These are phyloP conservation scores for Candida tibetensis DNA, from an alignment of 805 yeast genomes.

Conservation along the genomic window DNA sequence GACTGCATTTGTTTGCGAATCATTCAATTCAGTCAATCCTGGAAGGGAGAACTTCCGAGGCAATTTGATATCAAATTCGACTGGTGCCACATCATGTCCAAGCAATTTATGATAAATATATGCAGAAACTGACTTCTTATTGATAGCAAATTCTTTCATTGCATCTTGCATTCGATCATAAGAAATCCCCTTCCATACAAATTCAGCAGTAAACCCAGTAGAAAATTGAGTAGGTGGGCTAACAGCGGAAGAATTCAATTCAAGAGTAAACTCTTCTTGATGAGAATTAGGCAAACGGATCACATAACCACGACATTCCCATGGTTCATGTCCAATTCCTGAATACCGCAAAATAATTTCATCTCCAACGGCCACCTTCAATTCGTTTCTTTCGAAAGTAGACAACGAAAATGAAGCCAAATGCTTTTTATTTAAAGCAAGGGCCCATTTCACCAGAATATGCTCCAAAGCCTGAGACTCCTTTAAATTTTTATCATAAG, in stretches of 20 bases:
- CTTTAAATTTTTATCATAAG: slow-evolving; percentile 67
- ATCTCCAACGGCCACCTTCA: slow-evolving; percentile 82
- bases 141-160: slow-evolving; percentile 65
- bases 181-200: slow-evolving; percentile 85
- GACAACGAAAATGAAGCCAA: slow-evolving; percentile 68
- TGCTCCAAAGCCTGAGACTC: slow-evolving; percentile 78
- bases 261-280: slow-evolving; percentile 70
- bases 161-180: slow-evolving; percentile 84
- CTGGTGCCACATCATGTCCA: slow-evolving; percentile 72
- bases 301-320: slow-evolving; percentile 75
- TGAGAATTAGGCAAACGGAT: slow-evolving; percentile 65
- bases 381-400: slow-evolving; percentile 59
- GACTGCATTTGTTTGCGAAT: slow-evolving; percentile 79
- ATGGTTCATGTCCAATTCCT: slow-evolving; percentile 55
- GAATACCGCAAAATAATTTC: slow-evolving; percentile 66
- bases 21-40: slow-evolving; percentile 66
- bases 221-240: slow-evolving; percentile 50
- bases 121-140: slow-evolving; percentile 66
- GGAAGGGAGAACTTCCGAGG: slow-evolving; percentile 65
- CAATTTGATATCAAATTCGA: slow-evolving; percentile 57
- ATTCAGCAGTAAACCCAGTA: slow-evolving; percentile 75
- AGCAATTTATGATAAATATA: slow-evolving; percentile 73
- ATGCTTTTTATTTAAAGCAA: slow-evolving; percentile 61
- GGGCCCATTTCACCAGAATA: slow-evolving; percentile 70
- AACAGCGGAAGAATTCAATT: slow-evolving; percentile 46